Conservation (phyloP, 371 early-diverging fungal species). For the Mortierella sp. region DNA sequence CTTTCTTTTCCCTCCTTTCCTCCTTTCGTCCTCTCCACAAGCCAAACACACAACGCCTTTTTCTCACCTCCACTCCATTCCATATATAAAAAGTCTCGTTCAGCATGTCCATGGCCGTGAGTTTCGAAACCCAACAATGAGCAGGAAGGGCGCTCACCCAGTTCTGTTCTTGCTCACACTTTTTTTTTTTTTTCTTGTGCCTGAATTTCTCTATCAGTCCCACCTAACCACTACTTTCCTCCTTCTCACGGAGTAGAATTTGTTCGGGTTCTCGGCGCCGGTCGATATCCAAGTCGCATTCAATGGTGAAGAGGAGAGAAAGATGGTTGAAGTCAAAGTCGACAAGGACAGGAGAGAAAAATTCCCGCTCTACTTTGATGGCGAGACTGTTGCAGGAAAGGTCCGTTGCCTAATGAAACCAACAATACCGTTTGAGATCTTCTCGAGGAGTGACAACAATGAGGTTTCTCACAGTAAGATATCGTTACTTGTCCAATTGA, state of each 20-base stretch:
- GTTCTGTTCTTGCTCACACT: background rate
- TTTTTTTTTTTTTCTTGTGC: slow-evolving; percentile 54
- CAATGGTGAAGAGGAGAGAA: slow-evolving; percentile 80
- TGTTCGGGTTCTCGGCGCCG: slow-evolving; percentile 87
- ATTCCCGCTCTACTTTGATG: slow-evolving; percentile 96
- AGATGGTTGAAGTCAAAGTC: slow-evolving; percentile 89
- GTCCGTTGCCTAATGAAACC: slow-evolving; percentile 58
- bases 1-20: background rate
- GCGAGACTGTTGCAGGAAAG: slow-evolving; percentile 94
- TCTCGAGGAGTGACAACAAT: background rate
- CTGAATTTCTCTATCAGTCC: slow-evolving; percentile 3
- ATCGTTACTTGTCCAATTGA: background rate
- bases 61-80: background rate
- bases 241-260: slow-evolving; percentile 63
- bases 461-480: too few species aligned
- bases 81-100: background rate
- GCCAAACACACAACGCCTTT: background rate
- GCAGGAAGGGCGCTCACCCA: background rate
- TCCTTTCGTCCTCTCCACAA: background rate
- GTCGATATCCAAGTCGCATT: slow-evolving; percentile 92
- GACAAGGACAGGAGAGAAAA: slow-evolving; percentile 89
- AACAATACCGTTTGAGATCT: background rate
- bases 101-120: slow-evolving; percentile 89
- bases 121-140: slow-evolving; percentile 4
- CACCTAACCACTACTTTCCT: background rate